Base-by-base conservation (phyloP, 176 grass and related monocot species). In the Carex scoparia region DNA sequence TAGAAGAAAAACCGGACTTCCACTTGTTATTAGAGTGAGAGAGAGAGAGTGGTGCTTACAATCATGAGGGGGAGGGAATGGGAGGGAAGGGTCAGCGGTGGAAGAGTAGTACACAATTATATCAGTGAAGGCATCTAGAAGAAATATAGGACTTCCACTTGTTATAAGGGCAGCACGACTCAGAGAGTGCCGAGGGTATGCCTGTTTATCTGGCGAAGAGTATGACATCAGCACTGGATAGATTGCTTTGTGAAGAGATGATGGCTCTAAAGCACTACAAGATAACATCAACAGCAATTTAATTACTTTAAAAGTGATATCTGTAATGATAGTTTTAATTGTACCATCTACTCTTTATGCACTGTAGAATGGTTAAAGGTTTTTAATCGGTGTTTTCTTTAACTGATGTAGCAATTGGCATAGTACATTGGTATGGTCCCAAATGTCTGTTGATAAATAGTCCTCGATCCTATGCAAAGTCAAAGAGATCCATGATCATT, bases 11-110 rank as follows among this genome's bases (percentile, higher is more conserved):
- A 79, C 8, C 63, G 7, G 48, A 77, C 7, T 28, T 14, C 14
- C 28, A 79, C 14, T 78, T 66, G 12, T 79, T 18, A 19, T 40
- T 2, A 46, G 79, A 59, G 75, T 1, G 1, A 74, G 33, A 64
- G 10, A 37, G 35, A 40, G 38, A 76, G 53, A 57, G 11, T 16
- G 87, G 57, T 84, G 70, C 93, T 92, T 94, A 99, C 96, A 99
- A 87, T 94, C 93, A 87, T 91, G 93, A 46, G 96, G 96, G 2
- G 96, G 96, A 86, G 93, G 96, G 84, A 95, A 99, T 64, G 91
- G 88, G 86, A 95, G 78, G 10, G 87, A 93, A 85, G 89, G 87
- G 85, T 95, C 96, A 72, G 89, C 91, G 9, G 93, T 89, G 4
- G 90, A 79, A 19, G 78, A 85, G 74, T 99, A 99, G 65, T 95